Conservation (phyloP, 352 stramenopile genomes). For the Pythium rishiriense region DNA sequence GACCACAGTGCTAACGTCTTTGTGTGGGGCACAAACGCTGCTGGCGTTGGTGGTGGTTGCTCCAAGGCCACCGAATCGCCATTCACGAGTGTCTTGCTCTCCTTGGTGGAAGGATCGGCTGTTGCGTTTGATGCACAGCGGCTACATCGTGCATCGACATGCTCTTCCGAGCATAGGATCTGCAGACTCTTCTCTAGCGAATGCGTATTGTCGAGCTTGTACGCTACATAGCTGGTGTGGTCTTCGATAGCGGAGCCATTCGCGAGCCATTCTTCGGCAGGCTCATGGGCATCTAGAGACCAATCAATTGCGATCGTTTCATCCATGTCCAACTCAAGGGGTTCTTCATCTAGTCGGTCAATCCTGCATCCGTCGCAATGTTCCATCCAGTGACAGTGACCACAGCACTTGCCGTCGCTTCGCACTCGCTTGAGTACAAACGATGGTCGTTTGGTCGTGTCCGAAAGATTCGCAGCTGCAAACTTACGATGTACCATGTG, state of each 20-base stretch:
- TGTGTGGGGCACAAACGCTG: conserved; percentile 49
- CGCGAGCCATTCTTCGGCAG: conserved; percentile 25
- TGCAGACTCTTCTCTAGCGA: conserved; percentile 44
- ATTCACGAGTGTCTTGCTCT: not conserved
- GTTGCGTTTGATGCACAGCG: conserved; percentile 23
- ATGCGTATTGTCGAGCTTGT: conserved; percentile 30
- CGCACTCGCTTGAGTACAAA: conserved; percentile 55
- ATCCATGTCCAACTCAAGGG: conserved; percentile 44
- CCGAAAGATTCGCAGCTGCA: not conserved
- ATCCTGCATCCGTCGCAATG: conserved; percentile 57
- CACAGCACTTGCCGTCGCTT: conserved; percentile 46
- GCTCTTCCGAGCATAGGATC: conserved; percentile 49
- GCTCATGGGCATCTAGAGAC: conserved; percentile 29
- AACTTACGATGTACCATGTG: conserved; percentile 27
- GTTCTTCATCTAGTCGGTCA: conserved; percentile 24
- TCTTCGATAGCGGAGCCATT: conserved; percentile 31
- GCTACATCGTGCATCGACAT: conserved; percentile 45
- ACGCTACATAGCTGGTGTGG: conserved; percentile 40
- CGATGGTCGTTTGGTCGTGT: not conserved
- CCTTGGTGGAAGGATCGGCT: not conserved
- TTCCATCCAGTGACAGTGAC: conserved; percentile 51
- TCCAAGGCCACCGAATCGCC: not conserved
- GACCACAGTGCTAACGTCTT: conserved; percentile 57
- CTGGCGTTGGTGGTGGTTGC: not conserved
- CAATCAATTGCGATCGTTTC: conserved; percentile 75